Evolutionary conservation across 495 filamentous ascomycete genomes (phyloP).

Genomic region (Symbiotaphrina buchneri): DNA sequence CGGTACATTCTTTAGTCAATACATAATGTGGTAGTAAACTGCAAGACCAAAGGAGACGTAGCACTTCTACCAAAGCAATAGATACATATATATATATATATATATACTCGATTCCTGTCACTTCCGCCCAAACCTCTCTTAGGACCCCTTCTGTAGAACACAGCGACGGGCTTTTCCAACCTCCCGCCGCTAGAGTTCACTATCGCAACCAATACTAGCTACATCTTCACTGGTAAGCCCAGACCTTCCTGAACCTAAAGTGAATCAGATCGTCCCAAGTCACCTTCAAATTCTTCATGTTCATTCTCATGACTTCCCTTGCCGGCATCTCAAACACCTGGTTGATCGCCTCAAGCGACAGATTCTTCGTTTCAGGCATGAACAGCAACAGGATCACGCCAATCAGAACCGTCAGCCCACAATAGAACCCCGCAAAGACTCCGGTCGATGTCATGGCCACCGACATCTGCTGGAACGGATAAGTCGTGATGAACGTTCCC

Average conservation of each 20-base stretch:
- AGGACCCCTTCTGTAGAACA: too few species aligned
- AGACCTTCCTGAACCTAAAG: background rate
- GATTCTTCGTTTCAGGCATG: conserved; percentile 41
- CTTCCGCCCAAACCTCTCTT: too few species aligned
- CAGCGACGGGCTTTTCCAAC: too few species aligned
- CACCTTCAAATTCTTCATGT: conserved; percentile 14
- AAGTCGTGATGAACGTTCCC: conserved; percentile 37
- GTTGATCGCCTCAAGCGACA: conserved; percentile 38
- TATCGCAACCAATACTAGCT: too few species aligned
- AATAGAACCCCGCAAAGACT: conserved; percentile 34
- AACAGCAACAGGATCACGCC: conserved; percentile 36
- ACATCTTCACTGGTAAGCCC: too few species aligned
- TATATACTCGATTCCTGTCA: too few species aligned
- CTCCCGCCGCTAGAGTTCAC: too few species aligned
- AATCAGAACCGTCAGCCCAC: conserved; percentile 31
- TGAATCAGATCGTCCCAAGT: background rate
- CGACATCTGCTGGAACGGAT: conserved; percentile 37
- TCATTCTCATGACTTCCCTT: conserved; percentile 26
- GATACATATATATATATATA: too few species aligned
- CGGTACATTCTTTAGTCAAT: too few species aligned
- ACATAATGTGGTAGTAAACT: too few species aligned
- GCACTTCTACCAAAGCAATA: too few species aligned
- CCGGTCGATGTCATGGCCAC: conserved; percentile 30
- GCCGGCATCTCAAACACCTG: conserved; percentile 31
- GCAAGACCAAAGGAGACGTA: too few species aligned